Evolutionary conservation across 768 basidiomycete species (phyloP), one percentile per base, ranked within the genome.

Genomic region (Dacryopinax primogenitus): DNA sequence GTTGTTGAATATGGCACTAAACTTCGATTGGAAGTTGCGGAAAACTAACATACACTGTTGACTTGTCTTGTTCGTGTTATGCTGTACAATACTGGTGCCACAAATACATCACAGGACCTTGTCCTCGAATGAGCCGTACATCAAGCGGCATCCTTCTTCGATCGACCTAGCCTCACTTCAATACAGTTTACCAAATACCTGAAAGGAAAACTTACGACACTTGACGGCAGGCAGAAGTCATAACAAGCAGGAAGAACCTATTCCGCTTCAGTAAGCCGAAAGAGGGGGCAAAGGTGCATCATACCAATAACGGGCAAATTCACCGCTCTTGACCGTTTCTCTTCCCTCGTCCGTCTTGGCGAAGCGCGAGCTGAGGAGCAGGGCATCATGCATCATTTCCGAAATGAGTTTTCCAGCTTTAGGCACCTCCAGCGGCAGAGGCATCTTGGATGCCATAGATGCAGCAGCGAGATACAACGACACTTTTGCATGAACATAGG

Each of bases 121-220:
- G 30, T 68, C 69, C 41, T 73, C 72, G 16, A 72, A 37, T 16
- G 68, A 64, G 7, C 72, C 72, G 45, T 70, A 70, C 61, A 70
- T 44, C 13, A 67, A 62, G n/a, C 70, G 64, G 39, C 68, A 66
- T 1, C 68, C 69, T 0, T 64, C 67, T 58, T 73, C 69, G n/a
- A 72, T 51, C 7, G 62, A 67, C 66, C 66, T 61, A 35, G 63
- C 15, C n/a, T 34, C 39, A 16, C 33, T 23, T 33, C 32, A 21
- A 51, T 34, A 33, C 37, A 16, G 23, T 3, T 13, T 18, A 7
- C n/a, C n/a, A 21, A 15, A 16, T 47, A 35, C 44, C 13, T 26
- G 9, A 36, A 23, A 41, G 33, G 51, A 23, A 23, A 32, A 47
- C 45, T 39, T 23, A 45, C 62, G 26, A 35, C 64, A 66, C 44